phyloP scores from a whole-genome alignment of 2,329 filamentous ascomycete species.

The Microsporum canis region DNA sequence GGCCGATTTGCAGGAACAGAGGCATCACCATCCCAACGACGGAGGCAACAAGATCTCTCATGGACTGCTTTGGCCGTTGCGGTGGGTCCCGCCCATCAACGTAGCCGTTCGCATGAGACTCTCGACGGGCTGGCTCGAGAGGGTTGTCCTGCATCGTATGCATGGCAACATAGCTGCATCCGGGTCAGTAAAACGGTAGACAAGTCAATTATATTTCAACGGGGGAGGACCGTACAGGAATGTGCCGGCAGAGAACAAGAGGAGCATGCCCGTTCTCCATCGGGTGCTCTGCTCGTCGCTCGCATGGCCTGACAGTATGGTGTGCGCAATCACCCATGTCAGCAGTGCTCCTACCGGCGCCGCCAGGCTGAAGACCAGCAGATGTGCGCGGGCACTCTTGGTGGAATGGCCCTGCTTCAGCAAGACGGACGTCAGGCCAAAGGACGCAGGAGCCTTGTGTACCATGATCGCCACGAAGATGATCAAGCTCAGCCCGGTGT shows the following conservation, averaged over 20 bases:
- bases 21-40: conserved; percentile 39
- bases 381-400: conserved; percentile 67
- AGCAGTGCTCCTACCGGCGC: conserved; percentile 74
- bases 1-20: conserved; percentile 37
- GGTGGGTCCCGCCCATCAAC: conserved; percentile 29
- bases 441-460: conserved; percentile 91
- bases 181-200: not conserved
- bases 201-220: not conserved
- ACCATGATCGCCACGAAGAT: conserved; percentile 96
- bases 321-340: conserved; percentile 69
- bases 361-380: conserved; percentile 83
- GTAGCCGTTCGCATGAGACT: conserved; percentile 33
- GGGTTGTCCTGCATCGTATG: conserved; percentile 80
- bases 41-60: conserved; percentile 36
- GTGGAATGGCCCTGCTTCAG: conserved; percentile 87
- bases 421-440: conserved; percentile 81
- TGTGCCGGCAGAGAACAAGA: conserved; percentile 92
- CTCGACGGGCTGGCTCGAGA: conserved; percentile 22
- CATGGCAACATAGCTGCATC: conserved; percentile 81
- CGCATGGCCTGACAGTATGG: conserved; percentile 48
- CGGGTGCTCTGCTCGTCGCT: conserved; percentile 50
- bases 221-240: conserved; percentile 58
- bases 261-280: conserved; percentile 84
- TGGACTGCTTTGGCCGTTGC: conserved; percentile 29
- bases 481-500: conserved; percentile 70